A percentile compares a stretch with the other conserved stretches of the same genome.
These are phyloP conservation scores for Calocera cornea DNA, from an alignment of 768 basidiomycete species.

Conservation along the genomic window DNA sequence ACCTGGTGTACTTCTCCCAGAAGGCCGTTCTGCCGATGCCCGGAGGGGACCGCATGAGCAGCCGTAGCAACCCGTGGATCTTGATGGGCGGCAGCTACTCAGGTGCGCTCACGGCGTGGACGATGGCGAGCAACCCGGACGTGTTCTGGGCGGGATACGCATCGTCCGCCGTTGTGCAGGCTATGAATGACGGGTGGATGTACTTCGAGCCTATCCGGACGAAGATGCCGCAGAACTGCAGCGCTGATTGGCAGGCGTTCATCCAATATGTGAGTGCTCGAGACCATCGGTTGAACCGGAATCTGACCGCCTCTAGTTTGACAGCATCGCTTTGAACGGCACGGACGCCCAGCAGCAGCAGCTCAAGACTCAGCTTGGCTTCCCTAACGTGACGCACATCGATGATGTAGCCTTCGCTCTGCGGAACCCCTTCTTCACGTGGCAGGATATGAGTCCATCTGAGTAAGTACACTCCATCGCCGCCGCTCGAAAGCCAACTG, in stretches of 20 bases:
- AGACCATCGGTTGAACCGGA: constrained; percentile 21
- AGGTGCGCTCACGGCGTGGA: constrained; percentile 6
- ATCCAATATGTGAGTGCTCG: constrained; percentile 41
- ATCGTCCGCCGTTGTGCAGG: constrained; percentile 52
- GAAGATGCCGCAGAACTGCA: constrained; percentile 48
- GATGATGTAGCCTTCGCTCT: constrained; percentile 52
- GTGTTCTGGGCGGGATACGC: constrained; percentile 35
- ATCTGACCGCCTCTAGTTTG: not conserved
- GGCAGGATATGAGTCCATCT: not conserved
- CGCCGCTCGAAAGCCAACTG: not conserved
- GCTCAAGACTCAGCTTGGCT: constrained; percentile 47
- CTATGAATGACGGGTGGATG: constrained; percentile 47
- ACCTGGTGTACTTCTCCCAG: constrained; percentile 54
- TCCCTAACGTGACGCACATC: constrained; percentile 41
- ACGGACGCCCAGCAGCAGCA: constrained; percentile 31
- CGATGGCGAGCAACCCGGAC: constrained; percentile 3
- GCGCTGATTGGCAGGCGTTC: constrained; percentile 52
- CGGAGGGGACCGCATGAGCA: constrained; percentile 31
- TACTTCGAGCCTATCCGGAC: constrained; percentile 61
- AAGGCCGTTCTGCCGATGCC: constrained; percentile 56
- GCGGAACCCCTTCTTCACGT: not conserved
- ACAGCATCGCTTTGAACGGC: not conserved
- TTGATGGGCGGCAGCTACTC: not conserved
- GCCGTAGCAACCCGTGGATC: not conserved
- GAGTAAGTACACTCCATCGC: not conserved